A percentile compares a stretch with the other conserved stretches of the same genome.
Conservation (phyloP, 2,329 filamentous ascomycete species). For the Trichoderma koningii region DNA sequence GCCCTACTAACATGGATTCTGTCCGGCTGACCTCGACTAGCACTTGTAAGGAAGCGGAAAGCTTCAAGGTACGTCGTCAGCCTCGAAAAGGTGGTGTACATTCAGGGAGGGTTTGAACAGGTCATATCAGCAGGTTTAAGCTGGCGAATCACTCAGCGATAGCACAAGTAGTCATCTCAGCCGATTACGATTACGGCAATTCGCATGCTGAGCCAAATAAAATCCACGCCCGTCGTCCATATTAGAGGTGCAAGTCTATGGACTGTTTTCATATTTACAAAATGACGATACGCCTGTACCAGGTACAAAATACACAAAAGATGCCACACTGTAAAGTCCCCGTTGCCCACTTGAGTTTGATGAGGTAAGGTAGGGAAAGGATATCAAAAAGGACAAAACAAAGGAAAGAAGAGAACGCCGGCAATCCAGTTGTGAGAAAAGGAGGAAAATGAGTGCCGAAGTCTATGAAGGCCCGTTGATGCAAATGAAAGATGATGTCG, state of each 20-base stretch:
- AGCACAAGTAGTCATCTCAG: not conserved
- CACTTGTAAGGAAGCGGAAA: not conserved
- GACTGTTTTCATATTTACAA: constrained; percentile 25
- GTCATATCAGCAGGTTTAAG: not conserved
- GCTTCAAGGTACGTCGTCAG: constrained; percentile 6
- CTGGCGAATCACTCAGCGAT: too few species aligned
- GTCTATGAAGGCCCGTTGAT: constrained; percentile 44
- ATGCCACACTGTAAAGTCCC: constrained; percentile 25
- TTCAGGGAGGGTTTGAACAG: not conserved
- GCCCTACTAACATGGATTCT: not conserved
- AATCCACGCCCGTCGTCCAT: constrained; percentile 12
- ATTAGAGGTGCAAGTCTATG: constrained; percentile 23
- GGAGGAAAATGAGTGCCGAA: constrained; percentile 36
- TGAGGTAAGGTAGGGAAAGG: constrained; percentile 32
- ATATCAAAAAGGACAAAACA: constrained; percentile 37
- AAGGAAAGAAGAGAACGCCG: constrained; percentile 37
- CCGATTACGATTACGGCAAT: not conserved
- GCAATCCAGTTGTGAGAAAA: constrained; percentile 36
- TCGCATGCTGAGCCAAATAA: not conserved
- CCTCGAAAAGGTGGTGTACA: not conserved
- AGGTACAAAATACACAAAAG: constrained; percentile 20
- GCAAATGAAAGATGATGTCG: constrained; percentile 40
- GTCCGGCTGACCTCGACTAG: constrained; percentile 15
- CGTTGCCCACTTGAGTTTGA: constrained; percentile 14
- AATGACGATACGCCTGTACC: constrained; percentile 9